phyloP scores from a whole-genome alignment of 106 monocot genomes.

The Allium cepa region DNA sequence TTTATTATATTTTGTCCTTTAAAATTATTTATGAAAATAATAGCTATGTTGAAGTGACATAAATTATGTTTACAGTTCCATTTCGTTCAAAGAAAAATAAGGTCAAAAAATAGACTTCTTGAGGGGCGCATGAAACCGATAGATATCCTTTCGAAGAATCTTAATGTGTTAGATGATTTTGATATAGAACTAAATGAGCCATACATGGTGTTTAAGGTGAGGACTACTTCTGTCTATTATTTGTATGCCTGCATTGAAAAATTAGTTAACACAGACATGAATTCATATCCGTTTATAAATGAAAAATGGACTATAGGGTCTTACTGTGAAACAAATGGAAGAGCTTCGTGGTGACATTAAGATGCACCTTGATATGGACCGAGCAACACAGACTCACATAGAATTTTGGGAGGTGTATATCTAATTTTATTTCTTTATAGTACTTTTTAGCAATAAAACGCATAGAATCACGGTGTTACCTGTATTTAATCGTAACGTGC shows the following conservation, averaged over 20 bases:
- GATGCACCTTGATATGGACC: slow-evolving; percentile 86
- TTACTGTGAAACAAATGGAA: slow-evolving; percentile 93
- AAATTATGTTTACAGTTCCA: slow-evolving; percentile 62
- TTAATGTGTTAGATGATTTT: slow-evolving; percentile 79
- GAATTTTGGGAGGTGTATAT: slow-evolving; percentile 81
- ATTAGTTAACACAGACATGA: too few relatives aligned
- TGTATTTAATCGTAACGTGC: too few relatives aligned
- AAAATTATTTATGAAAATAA: not conserved
- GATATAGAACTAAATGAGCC: slow-evolving; percentile 95
- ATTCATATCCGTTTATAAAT: not conserved
- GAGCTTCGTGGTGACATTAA: slow-evolving; percentile 87
- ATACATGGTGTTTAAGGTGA: slow-evolving; percentile 87
- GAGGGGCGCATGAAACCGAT: slow-evolving; percentile 91
- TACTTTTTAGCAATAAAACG: not conserved
- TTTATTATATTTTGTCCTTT: slow-evolving; percentile 1
- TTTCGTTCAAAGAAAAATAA: slow-evolving; percentile 94
- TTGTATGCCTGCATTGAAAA: not conserved
- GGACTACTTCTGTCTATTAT: not conserved
- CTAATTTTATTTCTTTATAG: slow-evolving; percentile 7
- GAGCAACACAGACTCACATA: slow-evolving; percentile 58
- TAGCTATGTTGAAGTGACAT: not conserved
- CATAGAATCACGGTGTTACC: too few relatives aligned
- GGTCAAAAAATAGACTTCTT: slow-evolving; percentile 81
- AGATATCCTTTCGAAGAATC: slow-evolving; percentile 82
- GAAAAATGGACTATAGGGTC: slow-evolving; percentile 34